Conservation (phyloP, 2,329 filamentous ascomycete species). For the Exophiala phaeomuriformis region DNA sequence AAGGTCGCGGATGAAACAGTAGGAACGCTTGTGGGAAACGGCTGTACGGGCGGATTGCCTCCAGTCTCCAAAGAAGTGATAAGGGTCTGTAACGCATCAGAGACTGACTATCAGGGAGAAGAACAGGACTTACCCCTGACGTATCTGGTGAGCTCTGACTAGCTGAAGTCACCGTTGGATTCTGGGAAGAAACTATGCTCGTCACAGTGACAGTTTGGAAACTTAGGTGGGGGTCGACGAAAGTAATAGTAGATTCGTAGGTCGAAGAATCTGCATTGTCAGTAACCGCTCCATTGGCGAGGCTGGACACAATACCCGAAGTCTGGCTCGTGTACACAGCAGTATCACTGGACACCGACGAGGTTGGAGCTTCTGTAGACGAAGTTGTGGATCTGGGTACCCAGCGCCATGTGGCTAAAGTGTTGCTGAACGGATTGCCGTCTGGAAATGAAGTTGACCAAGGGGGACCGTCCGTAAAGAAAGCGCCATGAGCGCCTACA, state of each 20-base stretch:
- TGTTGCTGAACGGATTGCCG: slow-evolving; percentile 3
- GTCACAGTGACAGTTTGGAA: slow-evolving; percentile 22
- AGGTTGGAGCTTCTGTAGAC: background rate
- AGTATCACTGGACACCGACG: background rate
- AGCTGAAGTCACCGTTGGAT: slow-evolving; percentile 23
- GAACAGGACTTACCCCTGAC: slow-evolving; percentile 17
- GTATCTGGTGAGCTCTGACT: slow-evolving; percentile 22
- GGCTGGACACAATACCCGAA: background rate
- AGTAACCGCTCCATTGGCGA: background rate
- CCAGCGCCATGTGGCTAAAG: background rate
- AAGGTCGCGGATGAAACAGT: slow-evolving; percentile 23
- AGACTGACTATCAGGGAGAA: background rate
- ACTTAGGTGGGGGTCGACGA: slow-evolving; percentile 20
- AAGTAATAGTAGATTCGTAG: slow-evolving; percentile 19
- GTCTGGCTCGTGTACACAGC: background rate
- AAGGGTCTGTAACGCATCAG: slow-evolving; percentile 9
- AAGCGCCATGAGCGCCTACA: slow-evolving; percentile 2
- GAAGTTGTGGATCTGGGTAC: background rate
- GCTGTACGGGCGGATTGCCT: slow-evolving; percentile 24
- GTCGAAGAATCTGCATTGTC: slow-evolving; percentile 1
- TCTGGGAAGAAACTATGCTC: slow-evolving; percentile 15
- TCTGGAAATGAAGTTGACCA: background rate
- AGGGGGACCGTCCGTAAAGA: slow-evolving; percentile 5
- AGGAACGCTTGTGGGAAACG: slow-evolving; percentile 24
- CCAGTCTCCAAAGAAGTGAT: slow-evolving; percentile 24